Base-by-base conservation (phyloP, 106 monocot genomes). In the Triglochin maritima region DNA sequence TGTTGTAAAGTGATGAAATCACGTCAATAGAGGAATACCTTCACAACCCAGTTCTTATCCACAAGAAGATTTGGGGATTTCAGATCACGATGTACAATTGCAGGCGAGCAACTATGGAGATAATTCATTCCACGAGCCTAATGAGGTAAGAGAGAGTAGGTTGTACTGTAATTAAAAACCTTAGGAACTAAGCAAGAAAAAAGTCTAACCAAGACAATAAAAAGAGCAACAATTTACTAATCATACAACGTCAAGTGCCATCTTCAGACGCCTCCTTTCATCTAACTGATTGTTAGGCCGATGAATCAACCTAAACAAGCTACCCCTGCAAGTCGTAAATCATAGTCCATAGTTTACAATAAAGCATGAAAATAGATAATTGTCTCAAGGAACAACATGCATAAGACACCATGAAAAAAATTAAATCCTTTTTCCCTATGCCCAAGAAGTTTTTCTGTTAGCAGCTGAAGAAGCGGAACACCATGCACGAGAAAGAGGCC, bases 91-190 rank as follows among this genome's bases (percentile, higher is more conserved):
- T 88, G 88, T 4, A 88, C 85, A 56, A 88, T 82, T 3, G 67
- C 57, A 62, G 88, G 88, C 2, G 74, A 75, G 52, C 77, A 82
- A 54, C 71, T 85, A 64, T 88, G 88, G 60, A 88, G 62, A 63
- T 88, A 88, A 78, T 88, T 88, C 85, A 88, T 88, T 67, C 88
- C 88, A 56, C 85, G 81, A 62, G 88, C 88, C 88, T 88, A 68
- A 41, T 10, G 41, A 63, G 29, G 29, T 44, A 43, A 49, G 43
- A 46, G 48, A 41, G 71, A 13, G 14, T 29, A 29, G 29, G 11
- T 8, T 6, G 6, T 3, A 4, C 16, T 13, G 16, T 13, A 52
- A 49, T 4, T 65, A 2, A 64, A 2, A 74, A 63, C 10, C 44
- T 63, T 15, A 14, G 17, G 47, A 62, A 59, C 59, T 59, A 59